Base-by-base conservation (phyloP, 768 basidiomycete genomes). In the Hericium erinaceus region DNA sequence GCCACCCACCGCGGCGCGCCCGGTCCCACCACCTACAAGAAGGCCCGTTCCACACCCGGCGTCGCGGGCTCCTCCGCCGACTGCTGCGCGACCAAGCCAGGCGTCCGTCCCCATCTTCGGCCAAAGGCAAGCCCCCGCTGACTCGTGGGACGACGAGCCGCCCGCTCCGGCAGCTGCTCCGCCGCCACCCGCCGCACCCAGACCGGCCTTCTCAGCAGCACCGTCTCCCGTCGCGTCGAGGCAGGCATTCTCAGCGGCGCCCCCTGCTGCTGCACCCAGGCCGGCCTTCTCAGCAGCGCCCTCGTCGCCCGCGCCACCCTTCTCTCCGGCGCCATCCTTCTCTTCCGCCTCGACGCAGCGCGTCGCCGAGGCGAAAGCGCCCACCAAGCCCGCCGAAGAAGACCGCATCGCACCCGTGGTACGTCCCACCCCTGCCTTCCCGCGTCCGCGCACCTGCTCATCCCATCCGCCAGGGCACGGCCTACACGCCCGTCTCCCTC, bases 401-500 rank as follows among this genome's bases (percentile, higher is more conserved):
- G 91, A 95, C 69, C 83, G 83, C 4, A 95, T 95, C 62, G 87
- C 77, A 1, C 90, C 90, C 1, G 85, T 93, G 2, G 62, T 63
- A 54, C 38, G 60, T 55, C 44, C 22, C 2, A 39, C 28, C 12
- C 9, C 15, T 15, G 2, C 18, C 1, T 46, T 13, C 4, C 48
- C 53, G 12, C 9, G 1, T 7, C 8, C 15, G n/a, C 10, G 12
- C 3, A 6, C 20, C 33, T 26, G 20, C 37, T 15, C 16, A 24
- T 22, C 40, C 12, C 11, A 5, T 6, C n/a, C 10, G 9, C 8
- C 73, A 63, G 62, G 89, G 93, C 52, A 92, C 93, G 0, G 80
- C 87, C 0, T 98, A 94, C 68, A 89, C 85, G 1, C 95, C 95
- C 2, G 92, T 98, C 58, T 81, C 81, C 54, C 77, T 98, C 9